These are phyloP conservation scores for Prunus dulcis DNA, from an alignment of 306 rosid species.

Conservation along the genomic window DNA sequence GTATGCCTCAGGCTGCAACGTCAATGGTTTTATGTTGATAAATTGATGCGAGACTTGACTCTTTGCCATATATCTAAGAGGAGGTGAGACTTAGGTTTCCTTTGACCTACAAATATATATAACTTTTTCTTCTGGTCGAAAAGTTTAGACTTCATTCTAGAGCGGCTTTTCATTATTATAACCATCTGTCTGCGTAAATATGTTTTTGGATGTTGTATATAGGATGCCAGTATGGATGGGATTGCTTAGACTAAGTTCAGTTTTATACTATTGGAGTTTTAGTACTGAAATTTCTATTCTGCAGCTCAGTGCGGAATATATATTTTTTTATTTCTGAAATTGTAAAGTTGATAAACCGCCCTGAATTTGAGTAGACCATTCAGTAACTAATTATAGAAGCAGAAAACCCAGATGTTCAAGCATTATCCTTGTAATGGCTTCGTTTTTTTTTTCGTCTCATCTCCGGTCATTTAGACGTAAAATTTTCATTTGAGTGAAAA, in stretches of 20 bases:
- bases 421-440: not conserved
- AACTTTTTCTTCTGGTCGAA: not conserved
- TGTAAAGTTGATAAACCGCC: slow-evolving; percentile 1
- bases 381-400: not conserved
- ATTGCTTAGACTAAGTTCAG: not conserved
- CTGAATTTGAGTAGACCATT: not conserved
- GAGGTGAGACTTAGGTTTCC: slow-evolving; percentile 20
- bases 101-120: not conserved
- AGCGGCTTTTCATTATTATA: slow-evolving; percentile 12
- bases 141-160: slow-evolving; percentile 14
- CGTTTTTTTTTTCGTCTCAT: not conserved
- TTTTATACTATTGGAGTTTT: not conserved
- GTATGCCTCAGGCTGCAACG: slow-evolving; percentile 26
- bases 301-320: too few relatives aligned
- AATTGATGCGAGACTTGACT: slow-evolving; percentile 28
- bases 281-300: not conserved
- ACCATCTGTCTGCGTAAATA: slow-evolving; percentile 27
- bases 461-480: not conserved
- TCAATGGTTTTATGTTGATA: slow-evolving; percentile 27
- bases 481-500: not conserved
- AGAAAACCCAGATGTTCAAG: not conserved
- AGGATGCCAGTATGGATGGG: slow-evolving; percentile 27
- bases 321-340: not conserved
- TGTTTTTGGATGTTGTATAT: slow-evolving; percentile 41
- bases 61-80: slow-evolving; percentile 18